Conservation (phyloP, 2,329 filamentous ascomycete species). For the Penicillium sp. region DNA sequence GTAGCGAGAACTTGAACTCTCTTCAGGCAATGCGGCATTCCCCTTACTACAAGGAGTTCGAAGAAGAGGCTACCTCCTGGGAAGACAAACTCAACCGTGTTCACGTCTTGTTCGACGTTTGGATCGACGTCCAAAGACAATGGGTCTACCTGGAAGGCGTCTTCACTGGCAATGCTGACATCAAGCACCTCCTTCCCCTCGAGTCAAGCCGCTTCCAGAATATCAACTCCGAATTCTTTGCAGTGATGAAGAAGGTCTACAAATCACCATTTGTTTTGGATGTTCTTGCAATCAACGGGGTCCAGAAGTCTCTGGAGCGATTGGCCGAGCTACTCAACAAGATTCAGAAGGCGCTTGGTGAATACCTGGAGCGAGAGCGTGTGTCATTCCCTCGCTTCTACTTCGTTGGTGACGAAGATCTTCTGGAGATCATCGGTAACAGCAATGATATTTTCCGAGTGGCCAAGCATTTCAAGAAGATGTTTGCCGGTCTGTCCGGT, state of each 20-base stretch:
- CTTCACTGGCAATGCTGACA: conserved; percentile 97
- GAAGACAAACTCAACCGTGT: conserved; percentile 98
- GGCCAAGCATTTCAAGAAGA: conserved; percentile 99
- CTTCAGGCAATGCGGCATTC: conserved; percentile 98
- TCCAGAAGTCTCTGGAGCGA: conserved; percentile 93
- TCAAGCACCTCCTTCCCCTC: conserved; percentile 95
- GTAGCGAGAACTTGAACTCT: conserved; percentile 96
- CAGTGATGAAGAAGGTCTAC: conserved; percentile 99
- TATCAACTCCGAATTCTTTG: conserved; percentile 97
- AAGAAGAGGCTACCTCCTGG: conserved; percentile 95
- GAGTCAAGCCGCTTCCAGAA: conserved; percentile 98
- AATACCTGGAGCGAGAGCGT: conserved; percentile 97
- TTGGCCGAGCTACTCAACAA: conserved; percentile 97
- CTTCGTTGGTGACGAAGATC: conserved; percentile 97
- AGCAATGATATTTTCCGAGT: conserved; percentile 96
- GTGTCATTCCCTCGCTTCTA: conserved; percentile 99
- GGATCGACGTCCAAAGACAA: conserved; percentile 99
- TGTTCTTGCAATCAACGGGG: conserved; percentile 91
- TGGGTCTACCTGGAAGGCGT: conserved; percentile 99
- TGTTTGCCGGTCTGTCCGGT: conserved; percentile 96
- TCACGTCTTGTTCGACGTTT: conserved; percentile 96
- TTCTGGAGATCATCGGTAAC: conserved; percentile 98
- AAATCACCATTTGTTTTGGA: conserved; percentile 95
- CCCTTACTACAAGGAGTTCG: conserved; percentile 98
- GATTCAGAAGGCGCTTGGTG: conserved; percentile 97